Evolutionary conservation across 208 protist species (phyloP), one percentile per base, ranked within the genome.

Genomic region (Leishmania arabica): DNA sequence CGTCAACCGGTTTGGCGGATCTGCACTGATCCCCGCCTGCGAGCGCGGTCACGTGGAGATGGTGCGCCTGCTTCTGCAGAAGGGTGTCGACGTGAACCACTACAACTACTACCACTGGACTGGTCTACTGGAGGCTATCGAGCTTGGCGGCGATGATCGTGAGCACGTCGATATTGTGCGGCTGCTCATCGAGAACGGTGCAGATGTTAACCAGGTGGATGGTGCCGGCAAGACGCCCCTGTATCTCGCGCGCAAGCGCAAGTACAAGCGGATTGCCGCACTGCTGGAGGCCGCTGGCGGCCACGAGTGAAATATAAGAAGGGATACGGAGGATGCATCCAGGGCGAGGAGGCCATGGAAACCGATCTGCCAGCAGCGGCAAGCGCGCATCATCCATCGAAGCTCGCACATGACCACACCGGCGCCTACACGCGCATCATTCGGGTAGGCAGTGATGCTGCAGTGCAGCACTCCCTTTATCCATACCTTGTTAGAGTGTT

Each of bases 81-180:
- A 80, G 71, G 84, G 83, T 9, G 74, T 86, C 0, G 79, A 91
- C 58, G 85, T 90, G 76, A 89, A 93, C 73, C 83, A 87, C 74
- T 84, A 89, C 69, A 90, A 91, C 72, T 42, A 85, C 74, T 84
- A 84, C 77, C 53, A 86, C 68, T 87, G 80, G 84, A 91, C 81
- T 1, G 87, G 81, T 3, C 65, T 93, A 58, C 75, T 91, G 66
- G 85, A 89, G 78, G 86, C 85, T 15, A 51, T 93, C 9, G 82
- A 88, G 80, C 80, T 88, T 54, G 90, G 90, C 54, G 90, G 90
- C 68, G 90, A 93, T 47, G 90, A 91, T 68, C 53, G 77, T n/a
- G 87, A 90, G 54, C 90, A 93, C 62, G 88, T 93, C 1, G 84
- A 90, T 58, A 90, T 91, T 79, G 87, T 90, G 66, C 87, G 85